Base-by-base conservation (phyloP, 1,139 yeast species). In the Saccharomycopsis phalli region DNA sequence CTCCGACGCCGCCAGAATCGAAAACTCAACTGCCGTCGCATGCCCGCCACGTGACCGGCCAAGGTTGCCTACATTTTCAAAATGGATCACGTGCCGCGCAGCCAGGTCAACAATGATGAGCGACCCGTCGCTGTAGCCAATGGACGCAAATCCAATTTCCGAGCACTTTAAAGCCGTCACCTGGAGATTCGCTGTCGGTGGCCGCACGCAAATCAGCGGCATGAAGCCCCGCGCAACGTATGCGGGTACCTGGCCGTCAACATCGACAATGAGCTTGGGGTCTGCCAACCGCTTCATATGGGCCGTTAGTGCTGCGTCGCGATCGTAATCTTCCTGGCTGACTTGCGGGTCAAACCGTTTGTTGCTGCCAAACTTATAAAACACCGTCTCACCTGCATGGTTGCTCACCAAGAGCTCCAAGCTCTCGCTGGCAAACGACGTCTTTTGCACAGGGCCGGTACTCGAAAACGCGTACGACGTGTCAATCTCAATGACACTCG, bases 61-160 rank as follows among this genome's bases (percentile, higher is more conserved):
- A 48, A 60, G 47, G 47, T 51, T 43, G 41, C 47, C 41, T 11
- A 63, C 47, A 28, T 62, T 60, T n/a, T 68, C 77, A 49, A 75
- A 69, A 51, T 67, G 73, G 23, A 88, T 81, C 2, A 84, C 66
- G 0, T 87, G 86, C 1, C 19, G 18, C 0, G 94, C 94, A 46
- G 96, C 68, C 44, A 86, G 68, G 59, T 91, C 97, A 48, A 93
- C 63, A 1, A 91, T 79, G 3, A 81, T 61, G 25, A 91, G 51
- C 32, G 76, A 69, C 19, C 98, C 98, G 11, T 80, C 73, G 37
- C 71, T 71, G 57, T 83, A 87, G 0, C 83, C 95, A 37, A 84
- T 65, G 1, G 87, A 94, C 11, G 82, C 84, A 62, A 91, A 87
- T 0, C 96, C 96, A 38, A 86, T 67, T 48, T 81, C 73, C 48